phyloP scores from a whole-genome alignment of 2,329 filamentous ascomycete genomes.

The Sporothrix variecibatus region DNA sequence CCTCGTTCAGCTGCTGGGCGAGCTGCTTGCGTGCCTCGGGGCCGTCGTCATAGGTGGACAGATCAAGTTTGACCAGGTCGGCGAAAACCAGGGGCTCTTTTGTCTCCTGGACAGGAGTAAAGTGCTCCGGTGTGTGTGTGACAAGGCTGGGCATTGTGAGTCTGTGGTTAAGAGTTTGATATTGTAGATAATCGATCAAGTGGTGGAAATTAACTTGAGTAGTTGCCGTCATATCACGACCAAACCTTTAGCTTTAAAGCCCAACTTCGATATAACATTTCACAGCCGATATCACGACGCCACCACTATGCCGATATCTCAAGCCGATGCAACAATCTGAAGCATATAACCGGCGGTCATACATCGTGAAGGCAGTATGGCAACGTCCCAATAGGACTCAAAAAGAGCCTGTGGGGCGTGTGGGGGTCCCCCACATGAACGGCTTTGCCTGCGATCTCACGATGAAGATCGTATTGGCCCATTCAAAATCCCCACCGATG shows the following conservation, averaged over 20 bases:
- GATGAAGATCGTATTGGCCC: neutral
- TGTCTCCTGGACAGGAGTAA: conserved; percentile 1
- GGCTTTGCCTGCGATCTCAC: neutral
- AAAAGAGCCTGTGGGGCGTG: neutral
- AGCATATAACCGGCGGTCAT: neutral
- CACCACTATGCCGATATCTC: neutral
- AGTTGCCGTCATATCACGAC: no score
- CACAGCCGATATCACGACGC: neutral
- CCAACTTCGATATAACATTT: no score
- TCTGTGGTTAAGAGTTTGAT: neutral
- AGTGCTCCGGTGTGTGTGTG: neutral
- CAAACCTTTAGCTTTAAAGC: no score
- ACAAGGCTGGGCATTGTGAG: neutral
- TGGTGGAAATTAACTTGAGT: neutral
- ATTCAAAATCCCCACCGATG: neutral
- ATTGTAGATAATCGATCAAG: neutral
- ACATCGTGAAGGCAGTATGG: neutral
- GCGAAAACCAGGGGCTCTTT: neutral
- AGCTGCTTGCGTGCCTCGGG: neutral
- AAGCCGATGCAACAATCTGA: neutral
- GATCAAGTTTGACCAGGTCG: neutral
- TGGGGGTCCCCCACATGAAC: neutral
- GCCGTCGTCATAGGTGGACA: neutral
- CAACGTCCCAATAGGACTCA: neutral
- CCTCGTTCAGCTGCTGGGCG: neutral